A percentile compares a stretch with the other conserved stretches of the same genome.
Evolutionary conservation across 192 early-diverging fungal genomes (phyloP).

Genomic region (Backusella macrospora): DNA sequence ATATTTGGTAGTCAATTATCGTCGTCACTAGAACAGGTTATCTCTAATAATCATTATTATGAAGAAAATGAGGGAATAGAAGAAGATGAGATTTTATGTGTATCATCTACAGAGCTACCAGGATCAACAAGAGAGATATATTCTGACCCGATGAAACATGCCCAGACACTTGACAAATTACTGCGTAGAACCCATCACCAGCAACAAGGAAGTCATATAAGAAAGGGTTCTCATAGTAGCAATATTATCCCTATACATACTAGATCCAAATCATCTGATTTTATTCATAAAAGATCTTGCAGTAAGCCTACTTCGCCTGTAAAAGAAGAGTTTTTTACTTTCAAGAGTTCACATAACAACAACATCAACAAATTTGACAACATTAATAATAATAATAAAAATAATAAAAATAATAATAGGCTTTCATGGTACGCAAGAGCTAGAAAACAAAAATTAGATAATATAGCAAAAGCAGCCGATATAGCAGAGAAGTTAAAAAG

Average conservation of each 20-base stretch:
- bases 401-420: neutral
- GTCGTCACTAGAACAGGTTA: constrained; percentile 20
- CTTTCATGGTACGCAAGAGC: constrained; percentile 10
- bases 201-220: constrained; percentile 17
- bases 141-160: constrained; percentile 23
- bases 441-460: constrained; percentile 23
- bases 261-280: constrained; percentile 9
- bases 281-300: neutral
- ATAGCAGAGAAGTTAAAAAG: constrained; percentile 22
- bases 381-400: no score
- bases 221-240: constrained; percentile 19
- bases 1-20: constrained; percentile 23
- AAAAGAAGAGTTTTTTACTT: neutral
- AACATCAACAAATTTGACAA: neutral
- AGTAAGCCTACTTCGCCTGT: neutral
- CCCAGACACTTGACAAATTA: constrained; percentile 33
- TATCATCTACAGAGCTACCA: neutral
- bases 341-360: neutral
- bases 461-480: constrained; percentile 23
- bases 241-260: neutral
- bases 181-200: constrained; percentile 16
- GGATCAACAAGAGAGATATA: neutral
- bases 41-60: neutral
- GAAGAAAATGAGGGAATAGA: neutral
- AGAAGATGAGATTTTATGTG: neutral